These are phyloP conservation scores for Plenodomus lindquistii DNA, from an alignment of 2,329 filamentous ascomycete species.

Conservation along the genomic window DNA sequence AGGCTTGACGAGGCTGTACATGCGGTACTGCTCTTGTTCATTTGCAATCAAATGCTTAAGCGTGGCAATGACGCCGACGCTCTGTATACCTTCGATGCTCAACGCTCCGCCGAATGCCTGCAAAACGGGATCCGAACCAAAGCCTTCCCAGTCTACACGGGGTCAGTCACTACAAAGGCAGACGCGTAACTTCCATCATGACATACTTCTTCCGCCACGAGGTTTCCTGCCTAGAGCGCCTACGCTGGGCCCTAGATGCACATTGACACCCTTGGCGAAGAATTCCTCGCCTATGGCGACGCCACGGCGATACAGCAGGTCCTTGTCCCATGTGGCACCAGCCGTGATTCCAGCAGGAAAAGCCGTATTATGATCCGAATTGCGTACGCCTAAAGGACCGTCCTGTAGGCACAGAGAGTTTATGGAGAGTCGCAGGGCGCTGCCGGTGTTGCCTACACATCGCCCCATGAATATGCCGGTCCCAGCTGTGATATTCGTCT, in stretches of 20 bases:
- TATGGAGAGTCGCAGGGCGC: slow-evolving; percentile 68
- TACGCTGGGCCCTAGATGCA: slow-evolving; percentile 71
- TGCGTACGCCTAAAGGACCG: slow-evolving; percentile 70
- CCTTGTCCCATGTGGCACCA: slow-evolving; percentile 75
- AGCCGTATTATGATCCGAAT: slow-evolving; percentile 74
- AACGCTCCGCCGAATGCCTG: slow-evolving; percentile 75
- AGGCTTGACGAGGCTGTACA: slow-evolving; percentile 47
- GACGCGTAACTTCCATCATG: not conserved
- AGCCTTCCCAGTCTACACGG: slow-evolving; percentile 66
- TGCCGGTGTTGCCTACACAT: slow-evolving; percentile 78
- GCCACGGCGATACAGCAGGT: slow-evolving; percentile 69
- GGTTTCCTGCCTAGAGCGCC: slow-evolving; percentile 69
- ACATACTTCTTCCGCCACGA: slow-evolving; percentile 62
- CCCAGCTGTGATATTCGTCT: slow-evolving; percentile 75
- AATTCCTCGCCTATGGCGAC: slow-evolving; percentile 72
- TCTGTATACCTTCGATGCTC: slow-evolving; percentile 76
- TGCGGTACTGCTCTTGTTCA: slow-evolving; percentile 65
- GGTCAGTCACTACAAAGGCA: slow-evolving; percentile 3
- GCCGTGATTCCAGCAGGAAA: slow-evolving; percentile 80
- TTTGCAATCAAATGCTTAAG: slow-evolving; percentile 72
- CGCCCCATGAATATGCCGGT: slow-evolving; percentile 71
- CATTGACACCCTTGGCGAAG: slow-evolving; percentile 72
- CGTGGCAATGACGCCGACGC: slow-evolving; percentile 72
- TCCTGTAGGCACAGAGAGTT: slow-evolving; percentile 66
- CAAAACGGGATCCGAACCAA: slow-evolving; percentile 71